Conservation (phyloP, 2,329 filamentous ascomycete genomes). For the Botryotinia narcissicola region DNA sequence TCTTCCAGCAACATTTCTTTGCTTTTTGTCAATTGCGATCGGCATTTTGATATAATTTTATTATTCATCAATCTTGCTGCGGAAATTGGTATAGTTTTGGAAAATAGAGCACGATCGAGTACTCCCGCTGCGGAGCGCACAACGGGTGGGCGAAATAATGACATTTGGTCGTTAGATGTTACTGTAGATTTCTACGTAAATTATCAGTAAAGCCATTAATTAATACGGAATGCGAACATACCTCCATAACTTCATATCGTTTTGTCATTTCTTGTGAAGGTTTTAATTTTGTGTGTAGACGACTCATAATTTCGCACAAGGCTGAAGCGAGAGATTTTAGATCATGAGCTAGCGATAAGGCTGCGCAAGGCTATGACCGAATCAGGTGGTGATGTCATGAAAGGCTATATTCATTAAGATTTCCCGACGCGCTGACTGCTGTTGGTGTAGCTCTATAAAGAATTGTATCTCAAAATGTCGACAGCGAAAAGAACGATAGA, state of each 20-base stretch:
- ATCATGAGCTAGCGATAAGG: constrained; percentile 12
- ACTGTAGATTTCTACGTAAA: constrained; percentile 25
- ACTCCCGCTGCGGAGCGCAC: constrained; percentile 65
- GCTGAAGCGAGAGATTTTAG: constrained; percentile 8
- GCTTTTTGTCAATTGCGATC: constrained; percentile 62
- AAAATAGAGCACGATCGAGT: constrained; percentile 82
- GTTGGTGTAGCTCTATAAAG: background rate
- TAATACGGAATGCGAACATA: constrained; percentile 16
- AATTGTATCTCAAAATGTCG: constrained; percentile 26
- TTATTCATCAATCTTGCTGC: constrained; percentile 76
- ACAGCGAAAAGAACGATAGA: constrained; percentile 63
- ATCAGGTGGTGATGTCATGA: constrained; percentile 17
- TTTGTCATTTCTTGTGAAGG: constrained; percentile 13
- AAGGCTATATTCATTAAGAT: constrained; percentile 23
- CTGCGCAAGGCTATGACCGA: background rate
- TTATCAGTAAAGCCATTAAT: constrained; percentile 4
- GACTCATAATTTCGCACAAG: constrained; percentile 18
- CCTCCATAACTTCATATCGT: constrained; percentile 34
- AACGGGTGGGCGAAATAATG: constrained; percentile 72
- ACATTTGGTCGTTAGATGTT: constrained; percentile 45
- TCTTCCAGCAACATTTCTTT: constrained; percentile 65
- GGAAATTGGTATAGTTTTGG: constrained; percentile 69
- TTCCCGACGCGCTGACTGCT: background rate
- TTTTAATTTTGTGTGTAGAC: constrained; percentile 11
- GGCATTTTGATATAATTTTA: constrained; percentile 70